Percentiles rank a stretch among this genome's conserved stretches.
These are phyloP conservation scores for Rubia tinctorum DNA, from an alignment of 305 asterid genomes.

Conservation along the genomic window DNA sequence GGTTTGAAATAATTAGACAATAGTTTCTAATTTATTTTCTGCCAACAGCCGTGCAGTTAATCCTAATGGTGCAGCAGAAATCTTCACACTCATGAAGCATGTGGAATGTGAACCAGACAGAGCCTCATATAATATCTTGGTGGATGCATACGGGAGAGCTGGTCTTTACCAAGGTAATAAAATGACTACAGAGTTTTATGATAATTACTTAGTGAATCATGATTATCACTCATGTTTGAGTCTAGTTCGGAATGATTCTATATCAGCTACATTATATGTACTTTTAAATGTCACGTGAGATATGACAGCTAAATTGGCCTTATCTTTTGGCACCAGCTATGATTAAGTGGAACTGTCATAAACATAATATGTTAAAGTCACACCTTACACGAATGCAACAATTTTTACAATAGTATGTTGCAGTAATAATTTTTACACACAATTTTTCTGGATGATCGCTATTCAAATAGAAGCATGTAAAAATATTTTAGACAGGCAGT, in stretches of 20 bases:
- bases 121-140: conserved; percentile 81
- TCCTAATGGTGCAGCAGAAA: conserved; percentile 83
- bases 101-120: conserved; percentile 88
- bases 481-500: no score
- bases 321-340: no score
- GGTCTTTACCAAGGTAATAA: conserved; percentile 68
- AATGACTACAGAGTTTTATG: neutral
- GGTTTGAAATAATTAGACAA: neutral
- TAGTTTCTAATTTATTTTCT: conserved; percentile 10
- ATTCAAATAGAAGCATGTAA: no score
- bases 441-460: no score
- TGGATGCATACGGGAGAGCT: conserved; percentile 89
- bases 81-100: conserved; percentile 80
- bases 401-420: no score
- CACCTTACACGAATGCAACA: no score
- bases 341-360: no score
- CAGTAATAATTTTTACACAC: no score
- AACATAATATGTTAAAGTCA: no score
- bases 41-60: conserved; percentile 72
- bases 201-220: neutral
- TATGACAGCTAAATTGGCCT: no score
- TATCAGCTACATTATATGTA: no score
- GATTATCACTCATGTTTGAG: neutral
- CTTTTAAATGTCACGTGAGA: no score
- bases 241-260: neutral